Evolutionary conservation across 2,329 filamentous ascomycete genomes (phyloP).

Genomic region (Colletotrichum spaethianum): DNA sequence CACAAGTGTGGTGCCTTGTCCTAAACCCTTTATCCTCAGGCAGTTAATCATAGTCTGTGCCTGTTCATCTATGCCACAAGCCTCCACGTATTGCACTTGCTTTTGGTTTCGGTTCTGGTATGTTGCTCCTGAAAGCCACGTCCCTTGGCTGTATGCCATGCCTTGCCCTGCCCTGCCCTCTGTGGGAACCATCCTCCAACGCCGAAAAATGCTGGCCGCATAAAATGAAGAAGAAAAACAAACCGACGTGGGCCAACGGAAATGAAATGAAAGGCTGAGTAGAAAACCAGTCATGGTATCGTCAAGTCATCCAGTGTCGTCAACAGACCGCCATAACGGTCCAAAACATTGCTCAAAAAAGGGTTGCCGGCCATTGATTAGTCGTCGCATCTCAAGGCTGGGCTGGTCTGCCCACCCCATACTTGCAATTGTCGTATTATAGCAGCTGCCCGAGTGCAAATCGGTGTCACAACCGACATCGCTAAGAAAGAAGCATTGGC

Average conservation of each 20-base stretch:
- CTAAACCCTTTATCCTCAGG: conserved; percentile 14
- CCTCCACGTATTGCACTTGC: conserved; percentile 21
- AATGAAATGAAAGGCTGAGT: conserved; percentile 34
- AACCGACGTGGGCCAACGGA: conserved; percentile 25
- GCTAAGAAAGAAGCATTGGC: conserved; percentile 26
- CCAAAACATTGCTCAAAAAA: conserved; percentile 35
- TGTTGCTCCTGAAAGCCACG: conserved; percentile 29
- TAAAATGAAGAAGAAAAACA: conserved; percentile 21
- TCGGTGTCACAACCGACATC: neutral
- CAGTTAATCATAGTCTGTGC: conserved; percentile 30
- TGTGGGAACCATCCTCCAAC: conserved; percentile 38
- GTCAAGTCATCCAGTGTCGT: conserved; percentile 42
- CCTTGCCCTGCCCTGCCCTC: conserved; percentile 31
- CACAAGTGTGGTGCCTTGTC: conserved; percentile 36
- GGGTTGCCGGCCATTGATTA: conserved; percentile 16
- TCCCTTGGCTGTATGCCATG: conserved; percentile 20
- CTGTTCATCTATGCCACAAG: conserved; percentile 31
- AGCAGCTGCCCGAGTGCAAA: neutral
- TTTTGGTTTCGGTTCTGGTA: conserved; percentile 32
- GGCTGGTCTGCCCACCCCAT: neutral
- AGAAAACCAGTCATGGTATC: conserved; percentile 42
- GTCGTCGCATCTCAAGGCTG: conserved; percentile 22
- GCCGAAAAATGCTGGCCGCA: conserved; percentile 40
- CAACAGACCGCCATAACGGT: conserved; percentile 30
- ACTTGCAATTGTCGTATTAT: conserved; percentile 21